These are phyloP conservation scores for Moniliella sp. DNA, from an alignment of 1,284 basidiomycete species.

Conservation along the genomic window DNA sequence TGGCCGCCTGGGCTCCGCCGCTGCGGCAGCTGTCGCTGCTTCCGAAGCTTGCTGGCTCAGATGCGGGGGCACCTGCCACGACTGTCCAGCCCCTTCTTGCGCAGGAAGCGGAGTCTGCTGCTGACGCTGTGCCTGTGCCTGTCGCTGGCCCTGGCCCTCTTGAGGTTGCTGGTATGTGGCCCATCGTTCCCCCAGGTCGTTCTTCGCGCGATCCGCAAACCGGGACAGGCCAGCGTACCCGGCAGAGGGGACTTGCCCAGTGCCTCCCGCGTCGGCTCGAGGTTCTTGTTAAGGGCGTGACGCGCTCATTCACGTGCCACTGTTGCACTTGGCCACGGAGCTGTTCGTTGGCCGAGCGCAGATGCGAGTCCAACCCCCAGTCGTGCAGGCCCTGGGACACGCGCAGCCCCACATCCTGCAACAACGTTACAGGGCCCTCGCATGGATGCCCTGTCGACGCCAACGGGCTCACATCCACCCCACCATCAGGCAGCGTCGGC, in stretches of 20 bases:
- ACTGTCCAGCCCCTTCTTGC: background rate
- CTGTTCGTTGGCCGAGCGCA: conserved; percentile 23
- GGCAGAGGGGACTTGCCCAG: background rate
- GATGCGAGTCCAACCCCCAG: conserved; percentile 24
- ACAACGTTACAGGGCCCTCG: conserved; percentile 19
- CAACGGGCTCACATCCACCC: no score
- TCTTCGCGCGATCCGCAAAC: no score
- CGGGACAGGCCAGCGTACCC: background rate
- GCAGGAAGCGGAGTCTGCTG: background rate
- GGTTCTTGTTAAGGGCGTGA: conserved; percentile 9
- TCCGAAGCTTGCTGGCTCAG: background rate
- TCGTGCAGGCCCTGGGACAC: conserved; percentile 25
- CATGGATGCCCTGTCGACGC: conserved; percentile 30
- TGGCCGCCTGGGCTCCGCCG: conserved; percentile 17
- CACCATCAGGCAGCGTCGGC: no score
- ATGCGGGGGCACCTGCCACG: background rate
- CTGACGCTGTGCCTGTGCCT: no score
- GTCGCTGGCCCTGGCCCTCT: no score
- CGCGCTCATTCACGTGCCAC: conserved; percentile 20
- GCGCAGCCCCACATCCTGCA: conserved; percentile 26
- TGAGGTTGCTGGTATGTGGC: no score
- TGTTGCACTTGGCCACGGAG: conserved; percentile 14
- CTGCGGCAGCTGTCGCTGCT: conserved; percentile 1
- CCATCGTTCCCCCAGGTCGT: no score
- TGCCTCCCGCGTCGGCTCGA: background rate